Base-by-base conservation (phyloP, 805 yeast genomes). In the Wickerhamiella bombiphila region DNA sequence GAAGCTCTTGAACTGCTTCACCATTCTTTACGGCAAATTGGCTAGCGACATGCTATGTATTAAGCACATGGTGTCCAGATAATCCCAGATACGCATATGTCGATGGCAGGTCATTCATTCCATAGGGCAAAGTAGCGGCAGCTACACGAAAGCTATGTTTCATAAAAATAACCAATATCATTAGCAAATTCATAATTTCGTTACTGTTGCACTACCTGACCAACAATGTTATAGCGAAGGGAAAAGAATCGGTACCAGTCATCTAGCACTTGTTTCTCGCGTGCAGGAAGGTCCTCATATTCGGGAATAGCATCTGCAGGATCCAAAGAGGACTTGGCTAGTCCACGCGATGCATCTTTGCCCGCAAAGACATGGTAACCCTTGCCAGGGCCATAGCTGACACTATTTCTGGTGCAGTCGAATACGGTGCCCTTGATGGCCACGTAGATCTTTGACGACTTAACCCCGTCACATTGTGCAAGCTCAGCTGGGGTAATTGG, bases 371-470 rank as follows among this genome's bases (percentile, higher is more conserved):
- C 71, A 49, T 73, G 74, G 56, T 82, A 83, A 17, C 76, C 74
- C 42, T 72, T 70, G 0, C 85, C 86, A 2, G 77, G 76, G 0
- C 93, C 94, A 53, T 82, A 82, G 29, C 75, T 76, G 13, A 68
- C 70, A 9, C 55, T 48, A 51, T 81, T 82, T 33, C 61, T 53
- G 0, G 80, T 68, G 7, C 83, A 94, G 50, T 82, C 94, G 54
- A 80, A 83, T 8, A 83, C 72, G 2, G 65, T 65, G 16, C 93
- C 91, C 43, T 75, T 74, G 48, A 82, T 75, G 5, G 74, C 91
- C 15, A 82, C 78, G 56, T 74, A 82, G 45, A 80, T 67, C 41
- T 67, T 57, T 5, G 64, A 59, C 14, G 53, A 43, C 37, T 60
- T 52, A 7, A 58, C 59, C 15, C 35, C 74, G 45, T 70, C 70